phyloP scores from a whole-genome alignment of 257 asterid species.

The Ajuga chamaepitys region DNA sequence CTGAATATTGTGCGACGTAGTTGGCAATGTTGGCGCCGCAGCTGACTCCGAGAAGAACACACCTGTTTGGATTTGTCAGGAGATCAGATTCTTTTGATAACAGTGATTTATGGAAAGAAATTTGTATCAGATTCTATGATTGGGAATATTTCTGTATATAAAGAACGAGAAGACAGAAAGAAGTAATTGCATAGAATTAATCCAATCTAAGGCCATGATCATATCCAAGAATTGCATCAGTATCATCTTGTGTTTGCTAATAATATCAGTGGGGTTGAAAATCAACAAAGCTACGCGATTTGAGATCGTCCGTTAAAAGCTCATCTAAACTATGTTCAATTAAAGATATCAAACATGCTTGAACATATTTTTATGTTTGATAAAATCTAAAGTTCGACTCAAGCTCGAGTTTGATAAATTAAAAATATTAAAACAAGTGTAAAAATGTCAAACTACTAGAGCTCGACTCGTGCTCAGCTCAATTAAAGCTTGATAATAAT shows the following conservation, averaged over 20 bases:
- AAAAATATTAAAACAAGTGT: no score
- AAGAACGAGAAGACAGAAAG: neutral
- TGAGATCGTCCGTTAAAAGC: no score
- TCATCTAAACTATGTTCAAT: no score
- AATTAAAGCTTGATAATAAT: no score
- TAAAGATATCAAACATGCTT: no score
- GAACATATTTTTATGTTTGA: no score
- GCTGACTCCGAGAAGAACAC: constrained; percentile 85
- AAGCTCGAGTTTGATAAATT: no score
- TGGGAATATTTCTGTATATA: neutral
- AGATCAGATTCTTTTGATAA: constrained; percentile 6
- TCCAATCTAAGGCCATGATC: constrained; percentile 1
- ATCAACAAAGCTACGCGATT: no score
- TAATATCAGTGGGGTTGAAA: no score
- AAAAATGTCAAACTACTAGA: no score
- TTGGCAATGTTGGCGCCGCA: constrained; percentile 80
- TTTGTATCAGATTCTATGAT: neutral
- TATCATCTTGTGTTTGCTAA: neutral
- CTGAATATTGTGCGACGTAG: constrained; percentile 46
- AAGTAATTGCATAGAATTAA: neutral
- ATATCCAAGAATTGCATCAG: neutral
- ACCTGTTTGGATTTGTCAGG: constrained; percentile 33
- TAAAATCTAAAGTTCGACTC: no score
- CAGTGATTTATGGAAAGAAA: neutral
- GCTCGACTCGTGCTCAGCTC: no score